Conservation (phyloP, 495 filamentous ascomycete species). For the Thermochaetoides thermophila region DNA sequence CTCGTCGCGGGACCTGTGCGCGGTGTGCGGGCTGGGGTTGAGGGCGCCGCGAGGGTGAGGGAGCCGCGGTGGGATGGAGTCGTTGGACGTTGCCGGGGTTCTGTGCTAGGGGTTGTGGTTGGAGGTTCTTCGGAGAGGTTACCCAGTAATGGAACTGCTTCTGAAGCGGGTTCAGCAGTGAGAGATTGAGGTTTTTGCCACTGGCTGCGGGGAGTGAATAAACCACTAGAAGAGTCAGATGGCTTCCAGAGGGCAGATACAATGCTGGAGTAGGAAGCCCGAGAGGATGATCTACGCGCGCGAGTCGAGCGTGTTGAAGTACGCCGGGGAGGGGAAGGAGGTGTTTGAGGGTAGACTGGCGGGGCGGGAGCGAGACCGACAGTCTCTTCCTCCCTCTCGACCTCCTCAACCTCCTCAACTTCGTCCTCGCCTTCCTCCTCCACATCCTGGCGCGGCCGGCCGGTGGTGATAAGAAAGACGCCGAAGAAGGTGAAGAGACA, state of each 20-base stretch:
- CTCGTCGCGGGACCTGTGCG: too few species aligned
- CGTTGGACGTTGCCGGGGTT: background rate
- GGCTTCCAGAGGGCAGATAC: conserved; percentile 8
- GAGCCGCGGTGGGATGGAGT: background rate
- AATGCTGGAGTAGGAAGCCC: conserved; percentile 21
- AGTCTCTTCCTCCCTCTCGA: conserved; percentile 38
- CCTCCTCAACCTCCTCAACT: conserved; percentile 36
- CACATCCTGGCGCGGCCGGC: conserved; percentile 28
- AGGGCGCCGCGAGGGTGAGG: conserved; percentile 6
- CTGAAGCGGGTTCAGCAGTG: too few species aligned
- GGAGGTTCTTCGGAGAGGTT: conserved; percentile 12
- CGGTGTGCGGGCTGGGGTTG: too few species aligned
- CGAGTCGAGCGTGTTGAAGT: conserved; percentile 6
- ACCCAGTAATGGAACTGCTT: too few species aligned
- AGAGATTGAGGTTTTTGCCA: too few species aligned
- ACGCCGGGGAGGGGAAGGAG: conserved; percentile 1
- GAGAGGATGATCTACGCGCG: conserved; percentile 27
- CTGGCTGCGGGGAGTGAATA: conserved; percentile 12
- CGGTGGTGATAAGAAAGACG: conserved; percentile 83
- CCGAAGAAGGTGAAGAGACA: conserved; percentile 85
- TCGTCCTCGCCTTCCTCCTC: conserved; percentile 30
- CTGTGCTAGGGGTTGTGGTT: conserved; percentile 1
- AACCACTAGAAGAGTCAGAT: conserved; percentile 8
- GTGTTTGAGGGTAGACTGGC: conserved; percentile 9
- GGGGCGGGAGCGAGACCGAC: conserved; percentile 31